Conservation (phyloP, 2,329 filamentous ascomycete species). For the Xylogone sp. region DNA sequence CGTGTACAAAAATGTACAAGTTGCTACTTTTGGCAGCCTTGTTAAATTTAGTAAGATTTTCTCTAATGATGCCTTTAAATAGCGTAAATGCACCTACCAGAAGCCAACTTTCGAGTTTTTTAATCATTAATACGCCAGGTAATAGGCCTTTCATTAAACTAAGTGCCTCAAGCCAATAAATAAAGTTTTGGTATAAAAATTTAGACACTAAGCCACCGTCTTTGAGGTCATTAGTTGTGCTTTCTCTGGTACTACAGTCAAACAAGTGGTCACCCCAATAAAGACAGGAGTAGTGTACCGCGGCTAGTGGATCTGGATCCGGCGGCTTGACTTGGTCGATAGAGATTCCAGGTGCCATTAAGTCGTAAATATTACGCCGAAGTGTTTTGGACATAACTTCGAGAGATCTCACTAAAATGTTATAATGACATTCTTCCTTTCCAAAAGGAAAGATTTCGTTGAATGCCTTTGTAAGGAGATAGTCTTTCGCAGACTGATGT, state of each 20-base stretch:
- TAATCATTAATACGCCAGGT: too few relatives aligned
- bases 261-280: conserved; percentile 31
- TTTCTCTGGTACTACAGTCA: background rate
- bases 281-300: conserved; percentile 10
- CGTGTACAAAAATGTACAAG: too few relatives aligned
- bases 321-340: conserved; percentile 19
- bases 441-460: conserved; percentile 28
- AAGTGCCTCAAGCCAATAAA: conserved; percentile 28
- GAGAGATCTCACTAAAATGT: conserved; percentile 32
- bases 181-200: conserved; percentile 18
- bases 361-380: conserved; percentile 31
- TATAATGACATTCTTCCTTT: conserved; percentile 21
- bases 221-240: conserved; percentile 7
- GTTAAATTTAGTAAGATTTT: too few relatives aligned
- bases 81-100: too few relatives aligned
- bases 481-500: conserved; percentile 43
- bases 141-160: too few relatives aligned
- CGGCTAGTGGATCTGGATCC: conserved; percentile 22
- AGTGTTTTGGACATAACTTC: conserved; percentile 26
- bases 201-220: conserved; percentile 8
- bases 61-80: too few relatives aligned
- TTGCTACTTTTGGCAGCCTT: too few relatives aligned
- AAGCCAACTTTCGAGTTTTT: too few relatives aligned
- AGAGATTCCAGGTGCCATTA: conserved; percentile 18
- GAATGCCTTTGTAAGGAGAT: conserved; percentile 22